Conservation (phyloP, 2,329 filamentous ascomycete genomes). For the Sclerotinia minor region DNA sequence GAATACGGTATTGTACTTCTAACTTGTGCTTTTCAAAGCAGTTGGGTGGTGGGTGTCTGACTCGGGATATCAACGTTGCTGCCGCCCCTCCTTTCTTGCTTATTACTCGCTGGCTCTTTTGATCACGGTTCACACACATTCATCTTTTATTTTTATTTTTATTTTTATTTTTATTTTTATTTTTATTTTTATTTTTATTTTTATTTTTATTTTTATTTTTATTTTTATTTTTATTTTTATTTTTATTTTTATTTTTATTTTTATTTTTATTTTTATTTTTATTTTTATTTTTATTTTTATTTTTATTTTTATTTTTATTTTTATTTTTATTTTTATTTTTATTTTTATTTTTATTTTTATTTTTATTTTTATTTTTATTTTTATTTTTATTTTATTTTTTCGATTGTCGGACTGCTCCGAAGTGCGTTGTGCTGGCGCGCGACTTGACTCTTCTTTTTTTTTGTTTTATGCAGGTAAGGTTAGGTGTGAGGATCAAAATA, state of each 20-base stretch:
- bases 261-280: too few species aligned
- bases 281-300: too few species aligned
- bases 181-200: too few species aligned
- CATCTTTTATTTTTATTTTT: neutral
- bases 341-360: too few species aligned
- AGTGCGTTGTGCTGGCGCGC: slow-evolving; percentile 21
- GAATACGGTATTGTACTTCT: slow-evolving; percentile 14
- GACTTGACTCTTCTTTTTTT: neutral
- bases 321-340: too few species aligned
- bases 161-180: too few species aligned
- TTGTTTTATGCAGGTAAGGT: slow-evolving; percentile 21
- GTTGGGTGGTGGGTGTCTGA: slow-evolving; percentile 19
- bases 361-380: too few species aligned
- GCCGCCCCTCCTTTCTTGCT: slow-evolving; percentile 8
- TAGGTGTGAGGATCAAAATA: slow-evolving; percentile 12
- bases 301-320: too few species aligned
- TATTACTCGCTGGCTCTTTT: slow-evolving; percentile 22
- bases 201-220: too few species aligned
- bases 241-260: too few species aligned
- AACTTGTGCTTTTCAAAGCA: slow-evolving; percentile 9
- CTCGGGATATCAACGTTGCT: slow-evolving; percentile 21
- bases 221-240: too few species aligned
- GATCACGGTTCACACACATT: neutral
- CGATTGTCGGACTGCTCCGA: neutral
- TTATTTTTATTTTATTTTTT: too few species aligned